Percentiles rank a stretch among this genome's conserved stretches.
Conservation (phyloP, 2,329 filamentous ascomycete species). For the Cercospora canescens region DNA sequence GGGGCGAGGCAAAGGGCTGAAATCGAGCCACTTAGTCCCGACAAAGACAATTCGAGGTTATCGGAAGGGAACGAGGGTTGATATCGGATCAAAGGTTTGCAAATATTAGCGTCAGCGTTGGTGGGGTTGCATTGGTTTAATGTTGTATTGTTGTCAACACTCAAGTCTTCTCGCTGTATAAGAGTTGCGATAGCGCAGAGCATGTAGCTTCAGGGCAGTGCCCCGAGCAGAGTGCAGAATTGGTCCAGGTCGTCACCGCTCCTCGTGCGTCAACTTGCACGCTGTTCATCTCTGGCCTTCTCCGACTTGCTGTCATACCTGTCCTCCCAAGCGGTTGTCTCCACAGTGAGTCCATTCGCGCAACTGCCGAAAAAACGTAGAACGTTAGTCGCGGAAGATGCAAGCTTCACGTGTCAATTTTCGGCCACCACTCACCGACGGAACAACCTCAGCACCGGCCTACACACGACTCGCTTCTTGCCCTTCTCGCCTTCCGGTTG, state of each 20-base stretch:
- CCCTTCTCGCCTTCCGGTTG: conserved; percentile 50
- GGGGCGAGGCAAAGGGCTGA: neutral
- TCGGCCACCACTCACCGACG: conserved; percentile 49
- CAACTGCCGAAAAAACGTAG: conserved; percentile 42
- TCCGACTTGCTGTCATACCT: conserved; percentile 29
- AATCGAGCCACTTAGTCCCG: neutral
- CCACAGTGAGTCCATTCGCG: conserved; percentile 57
- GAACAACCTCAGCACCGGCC: conserved; percentile 60
- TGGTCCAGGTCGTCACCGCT: neutral
- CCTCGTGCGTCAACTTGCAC: conserved; percentile 8
- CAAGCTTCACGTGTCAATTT: neutral
- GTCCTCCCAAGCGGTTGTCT: conserved; percentile 63
- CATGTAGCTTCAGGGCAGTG: neutral
- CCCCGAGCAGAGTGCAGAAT: neutral
- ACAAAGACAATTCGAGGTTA: neutral
- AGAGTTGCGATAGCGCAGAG: neutral
- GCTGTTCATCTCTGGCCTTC: conserved; percentile 10
- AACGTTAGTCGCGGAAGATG: conserved; percentile 13
- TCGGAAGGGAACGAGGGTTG: neutral
- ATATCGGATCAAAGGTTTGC: neutral
- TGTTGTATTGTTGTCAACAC: neutral
- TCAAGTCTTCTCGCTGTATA: neutral
- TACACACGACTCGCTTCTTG: conserved; percentile 50
- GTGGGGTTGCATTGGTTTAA: conserved; percentile 4
- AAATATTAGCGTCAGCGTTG: conserved; percentile 7